Conservation (phyloP, 331 rosid genomes). For the Quercus tomentella region DNA sequence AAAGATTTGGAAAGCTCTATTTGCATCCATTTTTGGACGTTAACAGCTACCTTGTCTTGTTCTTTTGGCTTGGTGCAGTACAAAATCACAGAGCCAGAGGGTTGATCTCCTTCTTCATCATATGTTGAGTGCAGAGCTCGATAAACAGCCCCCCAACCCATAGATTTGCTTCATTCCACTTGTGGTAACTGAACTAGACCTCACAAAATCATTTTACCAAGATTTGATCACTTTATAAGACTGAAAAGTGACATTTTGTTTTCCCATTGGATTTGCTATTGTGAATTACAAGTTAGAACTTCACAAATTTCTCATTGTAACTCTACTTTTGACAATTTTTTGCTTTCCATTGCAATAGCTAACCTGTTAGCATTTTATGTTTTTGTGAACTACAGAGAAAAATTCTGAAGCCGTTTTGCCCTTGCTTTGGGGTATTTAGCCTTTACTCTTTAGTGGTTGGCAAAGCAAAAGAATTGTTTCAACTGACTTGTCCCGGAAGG, state of each 20-base stretch:
- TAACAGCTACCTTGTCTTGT: background rate
- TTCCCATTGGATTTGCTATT: background rate
- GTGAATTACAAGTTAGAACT: background rate
- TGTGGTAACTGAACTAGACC: slow-evolving; percentile 6
- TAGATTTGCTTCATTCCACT: slow-evolving; percentile 15
- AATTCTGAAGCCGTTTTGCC: background rate
- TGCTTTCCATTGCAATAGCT: background rate
- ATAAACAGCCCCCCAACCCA: slow-evolving; percentile 39
- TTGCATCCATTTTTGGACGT: slow-evolving; percentile 6
- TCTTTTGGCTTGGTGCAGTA: slow-evolving; percentile 52
- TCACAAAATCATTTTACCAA: background rate
- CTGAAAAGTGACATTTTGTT: background rate
- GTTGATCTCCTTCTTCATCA: slow-evolving; percentile 89
- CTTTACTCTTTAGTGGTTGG: background rate
- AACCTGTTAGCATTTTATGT: background rate
- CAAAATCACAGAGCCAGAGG: slow-evolving; percentile 78
- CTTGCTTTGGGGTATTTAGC: background rate
- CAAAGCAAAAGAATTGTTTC: background rate
- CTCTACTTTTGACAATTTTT: background rate
- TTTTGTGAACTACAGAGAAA: background rate
- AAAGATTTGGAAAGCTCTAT: slow-evolving; percentile 1
- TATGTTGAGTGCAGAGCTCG: slow-evolving; percentile 85
- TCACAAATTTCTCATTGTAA: background rate
- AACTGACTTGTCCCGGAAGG: background rate
- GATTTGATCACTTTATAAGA: background rate